A percentile compares a stretch with the other conserved stretches of the same genome.
phyloP scores from a whole-genome alignment of 2,329 filamentous ascomycete species.

The Bretziella fagacearum region DNA sequence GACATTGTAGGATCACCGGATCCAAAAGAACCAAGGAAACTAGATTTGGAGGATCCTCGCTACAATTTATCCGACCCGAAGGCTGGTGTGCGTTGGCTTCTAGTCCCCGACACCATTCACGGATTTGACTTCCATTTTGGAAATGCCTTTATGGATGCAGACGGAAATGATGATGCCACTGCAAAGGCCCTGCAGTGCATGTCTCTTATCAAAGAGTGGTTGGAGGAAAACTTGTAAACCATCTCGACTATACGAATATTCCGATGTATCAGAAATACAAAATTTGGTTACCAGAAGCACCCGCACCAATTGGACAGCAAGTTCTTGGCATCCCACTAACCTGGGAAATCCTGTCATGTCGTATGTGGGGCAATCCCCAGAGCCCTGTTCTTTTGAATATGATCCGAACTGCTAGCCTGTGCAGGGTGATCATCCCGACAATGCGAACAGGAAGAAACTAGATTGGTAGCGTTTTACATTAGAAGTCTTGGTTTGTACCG shows the following conservation, averaged over 20 bases:
- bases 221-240: constrained; percentile 12
- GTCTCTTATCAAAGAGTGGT: constrained; percentile 20
- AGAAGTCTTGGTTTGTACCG: too few species aligned
- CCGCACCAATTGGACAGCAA: too few species aligned
- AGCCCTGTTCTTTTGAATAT: too few species aligned
- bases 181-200: constrained; percentile 21
- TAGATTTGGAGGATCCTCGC: constrained; percentile 21
- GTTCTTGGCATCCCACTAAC: too few species aligned
- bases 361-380: too few species aligned
- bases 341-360: too few species aligned
- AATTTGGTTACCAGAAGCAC: too few species aligned
- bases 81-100: constrained; percentile 23
- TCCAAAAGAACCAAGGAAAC: constrained; percentile 12
- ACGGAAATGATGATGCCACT: constrained; percentile 19
- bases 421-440: too few species aligned
- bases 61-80: constrained; percentile 23
- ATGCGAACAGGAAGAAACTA: too few species aligned
- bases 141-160: constrained; percentile 19
- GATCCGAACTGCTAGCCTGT: too few species aligned
- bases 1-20: constrained; percentile 15
- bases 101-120: constrained; percentile 27
- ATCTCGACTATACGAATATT: too few species aligned
- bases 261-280: neutral
- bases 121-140: constrained; percentile 25
- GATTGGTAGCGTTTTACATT: too few species aligned